Conservation (phyloP, 495 filamentous ascomycete genomes). For the Neurospora sp. region DNA sequence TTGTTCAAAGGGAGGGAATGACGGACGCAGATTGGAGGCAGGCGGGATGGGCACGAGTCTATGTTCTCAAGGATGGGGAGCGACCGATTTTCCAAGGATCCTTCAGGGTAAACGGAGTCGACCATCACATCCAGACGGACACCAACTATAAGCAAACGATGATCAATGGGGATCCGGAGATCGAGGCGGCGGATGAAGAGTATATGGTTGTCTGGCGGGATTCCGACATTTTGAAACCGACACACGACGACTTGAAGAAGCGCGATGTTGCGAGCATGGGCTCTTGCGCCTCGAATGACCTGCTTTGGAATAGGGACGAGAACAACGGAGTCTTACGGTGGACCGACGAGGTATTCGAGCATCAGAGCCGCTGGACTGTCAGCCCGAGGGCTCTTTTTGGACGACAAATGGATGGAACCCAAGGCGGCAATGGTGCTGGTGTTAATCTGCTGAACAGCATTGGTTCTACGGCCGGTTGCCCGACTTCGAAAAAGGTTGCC, state of each 20-base stretch:
- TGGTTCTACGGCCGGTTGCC: conserved; percentile 72
- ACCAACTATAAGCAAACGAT: conserved; percentile 66
- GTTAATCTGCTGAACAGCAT: conserved; percentile 78
- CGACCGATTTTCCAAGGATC: conserved; percentile 83
- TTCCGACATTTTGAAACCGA: conserved; percentile 57
- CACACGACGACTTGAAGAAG: conserved; percentile 24
- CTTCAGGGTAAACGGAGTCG: conserved; percentile 68
- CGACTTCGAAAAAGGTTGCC: conserved; percentile 78
- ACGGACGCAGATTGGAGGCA: conserved; percentile 59
- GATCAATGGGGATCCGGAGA: conserved; percentile 60
- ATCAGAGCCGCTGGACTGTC: conserved; percentile 18
- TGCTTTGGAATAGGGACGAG: conserved; percentile 60
- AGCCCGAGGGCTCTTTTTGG: conserved; percentile 28
- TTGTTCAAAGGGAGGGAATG: conserved; percentile 50
- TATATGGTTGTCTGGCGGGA: conserved; percentile 90
- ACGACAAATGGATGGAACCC: conserved; percentile 41
- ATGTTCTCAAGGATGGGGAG: conserved; percentile 63
- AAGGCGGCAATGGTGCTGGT: conserved; percentile 68
- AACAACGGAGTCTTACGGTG: conserved; percentile 53
- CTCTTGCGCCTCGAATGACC: conserved; percentile 54
- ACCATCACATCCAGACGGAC: conserved; percentile 79
- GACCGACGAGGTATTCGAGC: conserved; percentile 18
- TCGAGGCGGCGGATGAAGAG: conserved; percentile 52
- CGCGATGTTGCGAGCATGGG: conserved; percentile 21
- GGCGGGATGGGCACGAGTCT: conserved; percentile 78